Percentiles rank a stretch among this genome's conserved stretches.
Conservation (phyloP, 202 grass and related monocot genomes). For the Setaria viridis region DNA sequence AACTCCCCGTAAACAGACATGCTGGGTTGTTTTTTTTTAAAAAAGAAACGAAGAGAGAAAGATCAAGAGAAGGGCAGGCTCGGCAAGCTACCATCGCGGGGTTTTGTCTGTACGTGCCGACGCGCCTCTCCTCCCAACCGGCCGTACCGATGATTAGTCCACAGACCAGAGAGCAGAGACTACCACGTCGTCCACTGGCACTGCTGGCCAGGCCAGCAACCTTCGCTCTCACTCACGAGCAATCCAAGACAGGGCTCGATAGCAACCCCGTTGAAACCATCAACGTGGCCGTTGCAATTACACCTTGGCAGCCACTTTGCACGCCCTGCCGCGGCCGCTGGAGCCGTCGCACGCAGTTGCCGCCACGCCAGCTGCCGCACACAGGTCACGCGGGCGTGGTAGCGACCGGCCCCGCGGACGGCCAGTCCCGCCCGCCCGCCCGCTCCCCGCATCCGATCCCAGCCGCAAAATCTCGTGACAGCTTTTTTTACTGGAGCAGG, state of each 20-base stretch:
- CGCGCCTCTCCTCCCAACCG: neutral
- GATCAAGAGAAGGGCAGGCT: too few relatives aligned
- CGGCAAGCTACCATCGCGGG: too few relatives aligned
- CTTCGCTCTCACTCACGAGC: neutral
- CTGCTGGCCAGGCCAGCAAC: neutral
- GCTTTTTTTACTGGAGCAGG: too few relatives aligned
- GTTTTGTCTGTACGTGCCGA: slow-evolving; percentile 16
- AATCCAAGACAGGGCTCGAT: neutral
- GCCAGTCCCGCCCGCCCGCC: neutral
- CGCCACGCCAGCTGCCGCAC: neutral
- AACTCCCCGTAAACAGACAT: too few relatives aligned
- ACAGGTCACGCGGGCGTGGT: neutral
- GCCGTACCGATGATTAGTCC: neutral
- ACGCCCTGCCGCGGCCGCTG: neutral
- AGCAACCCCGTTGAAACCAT: neutral
- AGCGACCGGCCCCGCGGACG: neutral
- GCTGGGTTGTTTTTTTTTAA: too few relatives aligned
- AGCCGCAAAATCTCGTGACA: neutral
- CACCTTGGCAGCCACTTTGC: neutral
- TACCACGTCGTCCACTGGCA: neutral
- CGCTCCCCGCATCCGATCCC: neutral
- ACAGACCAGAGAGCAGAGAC: neutral
- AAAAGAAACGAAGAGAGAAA: too few relatives aligned
- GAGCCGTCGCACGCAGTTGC: neutral
- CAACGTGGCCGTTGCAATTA: neutral